Evolutionary conservation across 1,139 yeast species (phyloP).

Genomic region (Suhomyces coccinellae): DNA sequence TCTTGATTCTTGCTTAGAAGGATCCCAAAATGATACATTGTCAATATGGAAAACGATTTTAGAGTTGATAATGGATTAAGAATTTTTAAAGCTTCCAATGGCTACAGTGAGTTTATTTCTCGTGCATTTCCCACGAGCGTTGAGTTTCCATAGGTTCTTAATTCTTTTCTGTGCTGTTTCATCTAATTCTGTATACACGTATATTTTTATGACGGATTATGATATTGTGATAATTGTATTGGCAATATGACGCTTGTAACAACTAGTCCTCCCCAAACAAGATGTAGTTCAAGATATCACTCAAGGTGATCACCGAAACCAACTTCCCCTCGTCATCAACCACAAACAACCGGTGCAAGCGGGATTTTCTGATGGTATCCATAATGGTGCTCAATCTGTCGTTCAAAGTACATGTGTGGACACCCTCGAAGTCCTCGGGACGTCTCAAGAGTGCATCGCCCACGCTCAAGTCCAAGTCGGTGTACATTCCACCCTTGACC

Average conservation of each 20-base stretch:
- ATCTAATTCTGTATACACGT: no score
- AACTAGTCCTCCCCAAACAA: slow-evolving; percentile 59
- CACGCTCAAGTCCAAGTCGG: slow-evolving; percentile 85
- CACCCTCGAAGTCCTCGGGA: slow-evolving; percentile 97
- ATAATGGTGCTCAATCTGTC: slow-evolving; percentile 88
- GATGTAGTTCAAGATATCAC: slow-evolving; percentile 86
- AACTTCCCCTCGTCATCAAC: slow-evolving; percentile 80
- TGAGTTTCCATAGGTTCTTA: no score
- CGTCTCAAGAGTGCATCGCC: slow-evolving; percentile 96
- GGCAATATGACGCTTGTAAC: not conserved
- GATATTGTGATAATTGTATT: no score
- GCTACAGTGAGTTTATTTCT: no score
- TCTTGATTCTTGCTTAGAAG: no score
- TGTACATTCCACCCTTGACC: slow-evolving; percentile 92
- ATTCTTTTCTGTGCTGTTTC: no score
- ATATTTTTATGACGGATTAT: no score
- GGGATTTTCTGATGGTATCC: slow-evolving; percentile 89
- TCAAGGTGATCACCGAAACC: slow-evolving; percentile 82
- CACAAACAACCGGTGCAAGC: slow-evolving; percentile 89
- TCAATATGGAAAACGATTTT: no score
- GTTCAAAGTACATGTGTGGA: slow-evolving; percentile 87
- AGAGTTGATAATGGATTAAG: no score
- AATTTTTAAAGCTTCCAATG: no score
- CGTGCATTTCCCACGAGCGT: no score
- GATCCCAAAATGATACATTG: no score